These are phyloP conservation scores for Pyrenophora seminiperda DNA, from an alignment of 2,329 filamentous ascomycete genomes.

Conservation along the genomic window DNA sequence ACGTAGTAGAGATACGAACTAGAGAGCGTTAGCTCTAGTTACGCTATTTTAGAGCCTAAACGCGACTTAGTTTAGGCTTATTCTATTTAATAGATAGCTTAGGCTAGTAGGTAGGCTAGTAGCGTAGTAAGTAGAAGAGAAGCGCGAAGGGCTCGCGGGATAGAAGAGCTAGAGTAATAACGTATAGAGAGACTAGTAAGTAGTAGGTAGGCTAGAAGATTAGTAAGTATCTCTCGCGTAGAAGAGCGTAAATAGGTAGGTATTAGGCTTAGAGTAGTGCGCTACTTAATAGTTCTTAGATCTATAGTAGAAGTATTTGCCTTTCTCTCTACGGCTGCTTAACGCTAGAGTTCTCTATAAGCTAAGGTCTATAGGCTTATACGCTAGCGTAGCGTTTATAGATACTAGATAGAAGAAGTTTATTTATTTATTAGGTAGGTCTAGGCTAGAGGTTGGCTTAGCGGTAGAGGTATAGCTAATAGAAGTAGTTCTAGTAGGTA, in stretches of 20 bases:
- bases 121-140: neutral
- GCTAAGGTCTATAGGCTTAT: no score
- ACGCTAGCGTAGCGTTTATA: no score
- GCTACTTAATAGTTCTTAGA: no score
- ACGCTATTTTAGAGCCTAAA: neutral
- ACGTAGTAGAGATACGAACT: neutral
- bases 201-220: neutral
- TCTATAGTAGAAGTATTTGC: neutral
- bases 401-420: no score
- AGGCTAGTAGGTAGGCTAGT: no score
- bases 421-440: no score
- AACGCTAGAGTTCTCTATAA: neutral
- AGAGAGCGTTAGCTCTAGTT: neutral
- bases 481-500: no score
- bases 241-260: neutral
- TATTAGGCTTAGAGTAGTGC: neutral
- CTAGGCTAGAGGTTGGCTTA: no score
- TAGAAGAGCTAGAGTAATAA: neutral
- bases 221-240: neutral
- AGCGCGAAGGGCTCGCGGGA: neutral
- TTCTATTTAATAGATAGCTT: neutral
- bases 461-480: no score
- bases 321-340: neutral
- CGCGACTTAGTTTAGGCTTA: conserved; percentile 3
- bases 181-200: neutral